phyloP scores from a whole-genome alignment of 2,329 filamentous ascomycete species.

The Phaeoacremonium minimum region DNA sequence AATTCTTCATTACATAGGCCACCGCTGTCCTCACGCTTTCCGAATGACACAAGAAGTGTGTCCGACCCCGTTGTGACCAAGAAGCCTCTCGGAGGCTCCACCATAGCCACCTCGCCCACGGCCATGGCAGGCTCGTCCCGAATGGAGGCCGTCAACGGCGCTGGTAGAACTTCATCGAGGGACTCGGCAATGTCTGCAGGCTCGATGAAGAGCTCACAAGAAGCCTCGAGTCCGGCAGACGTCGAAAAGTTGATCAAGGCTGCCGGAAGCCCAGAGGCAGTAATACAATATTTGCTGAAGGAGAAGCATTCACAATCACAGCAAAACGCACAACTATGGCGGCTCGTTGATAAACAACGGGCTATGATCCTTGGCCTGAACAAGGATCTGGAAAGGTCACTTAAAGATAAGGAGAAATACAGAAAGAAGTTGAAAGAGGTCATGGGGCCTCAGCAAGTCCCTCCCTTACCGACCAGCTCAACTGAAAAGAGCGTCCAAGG shows the following conservation, averaged over 20 bases:
- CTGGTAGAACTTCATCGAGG: slow-evolving; percentile 77
- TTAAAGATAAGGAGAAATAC: slow-evolving; percentile 95
- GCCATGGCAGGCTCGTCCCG: slow-evolving; percentile 44
- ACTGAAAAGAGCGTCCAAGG: slow-evolving; percentile 10
- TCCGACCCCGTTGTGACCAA: slow-evolving; percentile 36
- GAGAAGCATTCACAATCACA: slow-evolving; percentile 86
- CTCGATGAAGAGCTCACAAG: slow-evolving; percentile 53
- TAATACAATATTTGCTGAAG: slow-evolving; percentile 82
- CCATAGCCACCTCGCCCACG: slow-evolving; percentile 27
- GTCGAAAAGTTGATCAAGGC: slow-evolving; percentile 75
- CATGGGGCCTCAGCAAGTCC: slow-evolving; percentile 29
- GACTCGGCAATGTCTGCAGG: slow-evolving; percentile 83
- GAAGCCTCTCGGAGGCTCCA: slow-evolving; percentile 36
- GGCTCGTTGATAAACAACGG: slow-evolving; percentile 91
- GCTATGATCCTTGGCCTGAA: slow-evolving; percentile 91
- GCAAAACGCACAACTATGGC: slow-evolving; percentile 92
- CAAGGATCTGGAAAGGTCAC: slow-evolving; percentile 83
- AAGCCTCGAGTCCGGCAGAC: slow-evolving; percentile 64
- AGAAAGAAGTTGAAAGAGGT: slow-evolving; percentile 83
- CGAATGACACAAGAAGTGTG: slow-evolving; percentile 47
- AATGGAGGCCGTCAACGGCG: slow-evolving; percentile 30
- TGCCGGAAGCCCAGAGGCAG: slow-evolving; percentile 83
- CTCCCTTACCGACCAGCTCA: slow-evolving; percentile 11
- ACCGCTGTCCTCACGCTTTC: slow-evolving; percentile 19
- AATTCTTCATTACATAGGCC: slow-evolving; percentile 15